Base-by-base conservation (phyloP, 768 basidiomycete species). In the Leccinum arenicola region DNA sequence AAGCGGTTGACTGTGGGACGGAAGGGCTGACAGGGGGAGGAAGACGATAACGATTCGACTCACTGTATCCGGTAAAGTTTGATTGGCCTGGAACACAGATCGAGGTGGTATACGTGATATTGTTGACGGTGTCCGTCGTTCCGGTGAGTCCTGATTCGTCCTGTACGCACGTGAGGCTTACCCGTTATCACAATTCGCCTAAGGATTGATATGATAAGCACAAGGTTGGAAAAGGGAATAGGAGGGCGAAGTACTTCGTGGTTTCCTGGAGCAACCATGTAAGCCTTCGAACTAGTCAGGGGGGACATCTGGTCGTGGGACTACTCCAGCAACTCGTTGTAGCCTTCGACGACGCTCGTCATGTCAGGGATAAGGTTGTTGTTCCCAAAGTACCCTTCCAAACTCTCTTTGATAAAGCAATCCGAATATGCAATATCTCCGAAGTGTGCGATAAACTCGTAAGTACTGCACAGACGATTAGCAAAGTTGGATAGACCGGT, bases 11-110 rank as follows among this genome's bases (percentile, higher is more conserved):
- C 70, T 71, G 36, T 25, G 23, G 2, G 4, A 27, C 17, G 12
- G 11, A 55, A 45, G 19, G 12, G 3, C 11, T 6, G 8, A 19
- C 8, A 9, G n/a, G 9, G 11, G 50, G 27, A 19, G 6, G 12
- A 21, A 11, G 8, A 21, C 1, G 6, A 35, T 1, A 2, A 45
- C 7, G 9, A 14, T 25, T 33, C 27, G 23, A 66, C 70, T 60
- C 38, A 70, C 68, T 66, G 47, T 71, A 72, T 23, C 66, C 70
- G 1, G 70, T 71, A 35, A 71, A 71, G 54, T 71, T 70, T 5
- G 27, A 35, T 52, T 70, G 70, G 0, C 70, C 68, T 1, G 66
- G 64, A 17, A 66, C 50, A 50, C 70, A 70, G 9, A 70, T 70
- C 6, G 70, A 67, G 11, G 62, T 60, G n/a, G 60, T 67, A 19